Evolutionary conservation across 768 basidiomycete genomes (phyloP), one percentile per base, ranked within the genome.

Genomic region (Phallus indusiatus): DNA sequence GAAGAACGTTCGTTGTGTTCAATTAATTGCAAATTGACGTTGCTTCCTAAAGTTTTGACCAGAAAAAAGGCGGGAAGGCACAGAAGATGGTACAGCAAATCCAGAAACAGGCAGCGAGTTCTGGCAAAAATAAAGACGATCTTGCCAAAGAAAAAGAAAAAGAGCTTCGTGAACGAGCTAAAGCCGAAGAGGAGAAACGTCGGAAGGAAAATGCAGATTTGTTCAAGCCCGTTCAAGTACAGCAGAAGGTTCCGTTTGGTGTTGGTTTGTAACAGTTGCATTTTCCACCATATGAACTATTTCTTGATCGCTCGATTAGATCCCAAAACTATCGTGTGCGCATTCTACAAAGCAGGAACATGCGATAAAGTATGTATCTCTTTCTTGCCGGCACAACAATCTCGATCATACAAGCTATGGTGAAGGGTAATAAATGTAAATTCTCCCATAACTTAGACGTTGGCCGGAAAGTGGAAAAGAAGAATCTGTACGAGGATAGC

Each of bases 41-140:
- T 9, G 17, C 34, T 34, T 35, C 56, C 36, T n/a, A 42, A 14
- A 3, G 2, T 2, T 11, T 42, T 11, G 57, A 60, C 46, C 51
- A 90, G 88, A 94, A 94, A 90, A 94, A 92, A 75, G 94, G 93
- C 1, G 74, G 90, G 66, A 96, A 88, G 72, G 94, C 94, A 24
- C 88, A 97, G 76, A 83, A 87, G 64, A 80, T 91, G 63, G 85
- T 95, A 20, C 82, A 84, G 53, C 78, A 78, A 50, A 82, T 98
- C 53, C 84, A 96, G 73, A 79, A 85, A 61, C 90, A 94, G 70
- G 80, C 84, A 47, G 73, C 86, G 2, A 64, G 75, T 64, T 70
- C 85, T 0, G 94, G 94, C 42, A 94, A 94, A 72, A 94, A 88
- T 34, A 83, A 81, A 58, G 90, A 83, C 34, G 66, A 75, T 11